Percentiles rank a stretch among this genome's conserved stretches.
These are phyloP conservation scores for Melampsora americana DNA, from an alignment of 1,284 basidiomycete genomes.

Conservation along the genomic window DNA sequence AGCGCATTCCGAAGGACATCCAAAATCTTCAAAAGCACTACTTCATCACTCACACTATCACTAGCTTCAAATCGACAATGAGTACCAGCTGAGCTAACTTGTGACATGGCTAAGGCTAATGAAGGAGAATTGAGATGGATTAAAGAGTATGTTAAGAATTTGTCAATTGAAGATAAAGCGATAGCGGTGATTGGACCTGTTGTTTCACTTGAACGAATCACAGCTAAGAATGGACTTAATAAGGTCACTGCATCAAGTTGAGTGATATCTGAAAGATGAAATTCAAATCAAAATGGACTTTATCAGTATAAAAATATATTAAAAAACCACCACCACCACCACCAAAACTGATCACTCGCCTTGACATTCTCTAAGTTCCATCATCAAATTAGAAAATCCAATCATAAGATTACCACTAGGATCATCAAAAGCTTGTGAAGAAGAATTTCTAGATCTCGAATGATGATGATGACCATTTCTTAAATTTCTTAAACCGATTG, in stretches of 20 bases:
- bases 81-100: conserved; percentile 82
- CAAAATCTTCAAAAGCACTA: conserved; percentile 87
- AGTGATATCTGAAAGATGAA: conserved; percentile 51
- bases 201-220: conserved; percentile 85
- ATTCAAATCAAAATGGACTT: conserved; percentile 63
- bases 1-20: conserved; percentile 82
- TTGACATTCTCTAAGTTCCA: conserved; percentile 67
- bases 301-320: conserved; percentile 53
- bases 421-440: conserved; percentile 10
- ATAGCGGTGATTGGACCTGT: conserved; percentile 91
- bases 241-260: conserved; percentile 57
- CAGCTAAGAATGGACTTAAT: conserved; percentile 83
- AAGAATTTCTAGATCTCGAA: background rate
- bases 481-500: conserved; percentile 28
- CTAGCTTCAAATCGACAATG: conserved; percentile 98
- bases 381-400: conserved; percentile 80
- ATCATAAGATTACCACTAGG: conserved; percentile 63
- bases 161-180: conserved; percentile 80
- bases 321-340: background rate
- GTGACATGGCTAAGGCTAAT: conserved; percentile 64
- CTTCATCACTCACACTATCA: conserved; percentile 91
- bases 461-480: background rate
- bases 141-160: conserved; percentile 74
- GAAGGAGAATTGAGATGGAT: conserved; percentile 60
- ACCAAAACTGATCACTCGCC: conserved; percentile 59